Evolutionary conservation across 345 rosid species (phyloP), one percentile per base, ranked within the genome.

Genomic region (Cardamine resedifolia): DNA sequence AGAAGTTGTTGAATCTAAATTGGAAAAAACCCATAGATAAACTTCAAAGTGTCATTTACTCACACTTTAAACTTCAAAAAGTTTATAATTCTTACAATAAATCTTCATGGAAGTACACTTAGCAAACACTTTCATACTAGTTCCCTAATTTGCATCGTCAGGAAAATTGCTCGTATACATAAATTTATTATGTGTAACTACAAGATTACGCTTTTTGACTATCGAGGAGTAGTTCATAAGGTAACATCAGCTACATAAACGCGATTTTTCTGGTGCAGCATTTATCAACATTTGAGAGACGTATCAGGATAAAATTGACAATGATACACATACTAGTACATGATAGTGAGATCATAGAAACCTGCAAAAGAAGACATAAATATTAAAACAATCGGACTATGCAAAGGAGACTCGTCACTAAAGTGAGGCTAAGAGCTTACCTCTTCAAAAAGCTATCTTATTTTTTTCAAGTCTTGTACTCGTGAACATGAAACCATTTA

Each of bases 401-500:
- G 5, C 3, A n/a, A 66, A 20, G 27, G 20, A 15, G 12, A 26
- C 14, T 64, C n/a, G 30, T 30, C 55, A 20, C 16, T 38, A 12
- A 55, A 30, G 49, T 64, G 27, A 45, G 49, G 3, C 31, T 58
- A 47, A 26, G 44, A 14, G 48, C 6, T 50, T 67, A 74, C 68
- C 56, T 67, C 51, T 49, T 52, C 19, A 48, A 47, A 36, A 49
- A 58, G 41, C 65, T 14, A 56, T 26, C 8, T n/a, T 18, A 0
- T 16, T 36, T 12, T 19, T 15, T 52, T 83, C 63, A 88, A 72
- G 45, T 74, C 58, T 70, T 71, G 75, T 85, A 88, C 80, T 93
- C 91, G 14, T 79, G 83, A 60, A 90, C 83, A 12, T 87, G 94
- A 62, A 93, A 69, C 98, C 98, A 93, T 74, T 93, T 93, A 34